Evolutionary conservation across 2,329 filamentous ascomycete species (phyloP).

Genomic region (Periconia sp.): DNA sequence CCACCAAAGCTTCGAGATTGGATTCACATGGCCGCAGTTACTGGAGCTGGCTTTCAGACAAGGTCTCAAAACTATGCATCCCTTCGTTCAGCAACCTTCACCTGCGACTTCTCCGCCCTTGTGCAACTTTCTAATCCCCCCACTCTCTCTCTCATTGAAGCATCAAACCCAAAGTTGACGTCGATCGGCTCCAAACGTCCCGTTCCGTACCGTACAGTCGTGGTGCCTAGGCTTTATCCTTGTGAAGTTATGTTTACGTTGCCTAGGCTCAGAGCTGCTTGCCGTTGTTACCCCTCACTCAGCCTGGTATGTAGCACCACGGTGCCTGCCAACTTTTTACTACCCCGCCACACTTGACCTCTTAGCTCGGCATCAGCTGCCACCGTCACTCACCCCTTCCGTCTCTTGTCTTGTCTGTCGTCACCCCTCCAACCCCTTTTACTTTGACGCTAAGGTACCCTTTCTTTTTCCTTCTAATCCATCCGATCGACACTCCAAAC

Average conservation of each 20-base stretch:
- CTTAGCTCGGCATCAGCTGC: background rate
- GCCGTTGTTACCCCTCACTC: background rate
- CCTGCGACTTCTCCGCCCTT: no score
- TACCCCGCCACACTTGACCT: no score
- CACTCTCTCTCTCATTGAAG: background rate
- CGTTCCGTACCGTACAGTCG: background rate
- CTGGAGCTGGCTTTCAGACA: no score
- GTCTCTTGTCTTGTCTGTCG: background rate
- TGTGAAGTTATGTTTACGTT: no score
- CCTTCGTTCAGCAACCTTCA: no score
- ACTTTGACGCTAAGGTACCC: no score
- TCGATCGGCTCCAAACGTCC: background rate
- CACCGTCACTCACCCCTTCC: background rate
- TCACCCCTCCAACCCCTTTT: background rate
- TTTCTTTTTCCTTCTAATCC: background rate
- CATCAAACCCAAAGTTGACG: background rate
- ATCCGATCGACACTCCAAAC: background rate
- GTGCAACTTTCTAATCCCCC: background rate
- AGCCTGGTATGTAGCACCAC: no score
- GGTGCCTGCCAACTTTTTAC: no score
- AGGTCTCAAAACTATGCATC: no score
- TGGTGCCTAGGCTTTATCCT: background rate
- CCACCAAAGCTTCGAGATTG: no score
- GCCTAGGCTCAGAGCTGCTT: background rate
- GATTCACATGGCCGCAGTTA: no score